phyloP scores from a whole-genome alignment of 768 basidiomycete genomes.

The Pleurotus cornucopiae region DNA sequence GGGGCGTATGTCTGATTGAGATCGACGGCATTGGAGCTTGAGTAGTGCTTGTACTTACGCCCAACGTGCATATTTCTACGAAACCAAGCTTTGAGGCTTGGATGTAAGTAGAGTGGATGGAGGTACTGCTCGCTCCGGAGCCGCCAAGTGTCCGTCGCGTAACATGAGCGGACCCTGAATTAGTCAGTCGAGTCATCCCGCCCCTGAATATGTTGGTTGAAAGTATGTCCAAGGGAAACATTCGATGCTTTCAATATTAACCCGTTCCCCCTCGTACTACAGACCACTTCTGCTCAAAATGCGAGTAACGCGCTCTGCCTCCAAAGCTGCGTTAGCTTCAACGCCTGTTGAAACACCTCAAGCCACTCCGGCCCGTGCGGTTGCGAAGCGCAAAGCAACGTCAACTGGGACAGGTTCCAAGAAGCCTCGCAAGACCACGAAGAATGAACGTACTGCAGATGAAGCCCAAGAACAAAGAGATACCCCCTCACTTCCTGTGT shows the following conservation, averaged over 20 bases:
- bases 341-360: constrained; percentile 8
- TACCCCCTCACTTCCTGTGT: constrained; percentile 14
- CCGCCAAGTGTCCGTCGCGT: too few species aligned
- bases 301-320: constrained; percentile 27
- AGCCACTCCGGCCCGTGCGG: background rate
- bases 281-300: constrained; percentile 14
- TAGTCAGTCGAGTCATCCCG: too few species aligned
- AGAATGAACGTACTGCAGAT: constrained; percentile 7
- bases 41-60: background rate
- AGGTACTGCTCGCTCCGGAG: too few species aligned
- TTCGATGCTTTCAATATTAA: background rate
- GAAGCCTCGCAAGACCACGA: constrained; percentile 5
- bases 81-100: too few species aligned
- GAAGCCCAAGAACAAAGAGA: constrained; percentile 10
- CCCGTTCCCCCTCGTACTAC: background rate
- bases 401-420: constrained; percentile 2
- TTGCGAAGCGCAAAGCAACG: constrained; percentile 17
- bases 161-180: too few species aligned
- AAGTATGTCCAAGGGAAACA: background rate
- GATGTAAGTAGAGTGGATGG: too few species aligned
- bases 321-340: constrained; percentile 12
- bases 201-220: too few species aligned
- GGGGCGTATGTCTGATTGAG: background rate
- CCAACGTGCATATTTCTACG: background rate
- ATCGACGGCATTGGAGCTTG: background rate